These are phyloP conservation scores for Trichocomaceae sp. DNA, from an alignment of 2,329 filamentous ascomycete genomes.

Conservation along the genomic window DNA sequence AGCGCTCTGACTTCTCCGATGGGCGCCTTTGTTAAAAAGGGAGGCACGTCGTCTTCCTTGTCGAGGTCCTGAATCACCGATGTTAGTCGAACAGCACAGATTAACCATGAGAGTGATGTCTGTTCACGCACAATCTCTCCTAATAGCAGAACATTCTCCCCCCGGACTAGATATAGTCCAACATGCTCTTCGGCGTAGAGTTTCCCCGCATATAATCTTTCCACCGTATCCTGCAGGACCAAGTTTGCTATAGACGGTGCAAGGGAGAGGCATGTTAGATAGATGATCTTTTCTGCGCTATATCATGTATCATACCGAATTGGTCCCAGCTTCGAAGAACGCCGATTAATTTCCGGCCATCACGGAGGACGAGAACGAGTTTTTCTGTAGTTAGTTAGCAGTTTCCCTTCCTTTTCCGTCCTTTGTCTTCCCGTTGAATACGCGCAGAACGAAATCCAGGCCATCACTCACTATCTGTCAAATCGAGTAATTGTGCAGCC, in stretches of 20 bases:
- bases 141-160: slow-evolving; percentile 92
- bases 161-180: slow-evolving; percentile 84
- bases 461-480: slow-evolving; percentile 76
- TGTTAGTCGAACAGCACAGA: neutral
- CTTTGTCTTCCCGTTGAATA: too few relatives aligned
- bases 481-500: slow-evolving; percentile 85
- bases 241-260: slow-evolving; percentile 64
- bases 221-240: slow-evolving; percentile 85
- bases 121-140: slow-evolving; percentile 81
- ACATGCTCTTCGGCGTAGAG: slow-evolving; percentile 79
- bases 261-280: too few relatives aligned
- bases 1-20: slow-evolving; percentile 64
- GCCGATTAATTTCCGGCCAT: slow-evolving; percentile 89
- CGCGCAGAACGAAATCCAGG: slow-evolving; percentile 25
- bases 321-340: slow-evolving; percentile 96
- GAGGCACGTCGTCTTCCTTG: slow-evolving; percentile 80
- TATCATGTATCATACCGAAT: slow-evolving; percentile 61
- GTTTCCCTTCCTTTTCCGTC: neutral
- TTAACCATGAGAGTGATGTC: too few relatives aligned
- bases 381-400: slow-evolving; percentile 61
- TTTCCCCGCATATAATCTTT: slow-evolving; percentile 70
- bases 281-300: too few relatives aligned
- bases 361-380: slow-evolving; percentile 81
- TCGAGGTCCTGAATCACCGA: slow-evolving; percentile 62
- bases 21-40: slow-evolving; percentile 60